Percentiles rank a stretch among this genome's conserved stretches.
Conservation (phyloP, 805 yeast species). For the Candida insectalens region DNA sequence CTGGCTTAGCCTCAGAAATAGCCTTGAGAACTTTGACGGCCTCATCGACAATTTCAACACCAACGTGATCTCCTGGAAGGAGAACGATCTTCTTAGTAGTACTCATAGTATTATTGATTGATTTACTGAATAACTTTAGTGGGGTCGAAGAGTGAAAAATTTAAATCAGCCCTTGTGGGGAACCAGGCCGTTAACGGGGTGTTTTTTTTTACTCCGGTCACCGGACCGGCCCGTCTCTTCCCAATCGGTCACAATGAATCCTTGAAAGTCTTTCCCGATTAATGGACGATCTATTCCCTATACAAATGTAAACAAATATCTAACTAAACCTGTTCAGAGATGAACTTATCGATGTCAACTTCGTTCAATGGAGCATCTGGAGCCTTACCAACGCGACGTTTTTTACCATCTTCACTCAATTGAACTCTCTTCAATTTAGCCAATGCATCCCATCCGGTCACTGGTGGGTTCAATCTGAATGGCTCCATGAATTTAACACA, state of each 20-base stretch:
- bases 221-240: no score
- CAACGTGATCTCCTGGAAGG: constrained; percentile 96
- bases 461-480: constrained; percentile 58
- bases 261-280: no score
- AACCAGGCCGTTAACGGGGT: no score
- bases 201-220: no score
- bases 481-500: constrained; percentile 60
- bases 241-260: no score
- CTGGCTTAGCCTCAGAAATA: constrained; percentile 48
- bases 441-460: constrained; percentile 66
- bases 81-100: constrained; percentile 63
- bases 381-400: constrained; percentile 42
- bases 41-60: constrained; percentile 80
- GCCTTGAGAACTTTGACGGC: constrained; percentile 88
- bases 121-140: no score
- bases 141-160: no score
- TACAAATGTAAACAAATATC: background rate
- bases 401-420: constrained; percentile 40
- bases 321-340: constrained; percentile 51
- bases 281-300: no score
- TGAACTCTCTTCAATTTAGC: constrained; percentile 58
- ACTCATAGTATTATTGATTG: constrained; percentile 8
- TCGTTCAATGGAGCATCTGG: constrained; percentile 59
- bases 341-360: constrained; percentile 63
- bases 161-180: no score